Evolutionary conservation across 768 basidiomycete species (phyloP), one percentile per base, ranked within the genome.

Genomic region (Mrakia blollopis): DNA sequence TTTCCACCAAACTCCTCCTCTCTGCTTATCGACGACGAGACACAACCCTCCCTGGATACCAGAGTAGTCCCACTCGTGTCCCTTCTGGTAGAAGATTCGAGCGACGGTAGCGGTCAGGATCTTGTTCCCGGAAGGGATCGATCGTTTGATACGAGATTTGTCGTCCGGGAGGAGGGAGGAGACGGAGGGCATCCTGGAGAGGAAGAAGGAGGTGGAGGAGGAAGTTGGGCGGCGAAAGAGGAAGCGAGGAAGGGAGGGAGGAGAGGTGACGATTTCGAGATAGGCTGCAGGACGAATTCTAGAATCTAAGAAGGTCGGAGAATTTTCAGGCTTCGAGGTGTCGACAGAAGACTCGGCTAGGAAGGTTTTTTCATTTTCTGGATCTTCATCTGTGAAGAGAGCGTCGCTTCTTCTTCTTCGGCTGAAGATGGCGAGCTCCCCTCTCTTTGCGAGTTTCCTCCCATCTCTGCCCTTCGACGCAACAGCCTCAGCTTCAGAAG

Each of bases 1-100:
- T 83, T 88, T 89, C 81, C 97, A 88, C 81, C 86, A 87, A 54
- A 89, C 85, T 6, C 86, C 86, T 37, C 87, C 88, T 73, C 86
- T 88, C 3, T 84, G 82, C 67, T 85, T 88, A 82, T 94, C 90
- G 21, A 87, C 85, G 23, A 88, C 87, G 79, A 96, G 88, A 1
- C 89, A 89, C 52, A 98, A 84, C 32, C 90, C 94, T 14, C 96
- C 96, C 82, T 96, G 90, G 18, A 94, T 85, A 0, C 96, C 95
- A 0, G 91, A 85, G 82, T 95, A 98, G 0, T 88, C 87, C 96
- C 96, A 98, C 79, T 89, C 88, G 78, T 85, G 82, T 2, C 88
- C 91, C 77, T 89, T 85, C 37, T 92, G 94, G 81, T 91, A 86
- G 0, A 94, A 99, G 74, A 99, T 87, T 61, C 96, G 88, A 16